These are phyloP conservation scores for Arctium minus DNA, from an alignment of 129 eudicot species.

Conservation along the genomic window DNA sequence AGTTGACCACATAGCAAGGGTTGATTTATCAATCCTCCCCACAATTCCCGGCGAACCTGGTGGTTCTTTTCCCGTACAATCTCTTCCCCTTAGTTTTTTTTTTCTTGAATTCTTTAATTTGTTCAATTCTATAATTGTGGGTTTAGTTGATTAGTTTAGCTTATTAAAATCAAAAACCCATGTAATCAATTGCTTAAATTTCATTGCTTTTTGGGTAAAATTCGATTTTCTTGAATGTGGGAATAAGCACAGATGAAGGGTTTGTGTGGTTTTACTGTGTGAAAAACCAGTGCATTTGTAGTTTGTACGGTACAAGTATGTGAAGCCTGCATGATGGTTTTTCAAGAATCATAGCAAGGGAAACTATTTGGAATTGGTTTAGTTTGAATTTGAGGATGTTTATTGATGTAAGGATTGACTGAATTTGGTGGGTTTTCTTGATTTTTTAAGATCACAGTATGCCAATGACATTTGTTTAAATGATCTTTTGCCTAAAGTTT, in stretches of 20 bases:
- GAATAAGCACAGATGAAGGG: background rate
- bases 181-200: constrained; percentile 18
- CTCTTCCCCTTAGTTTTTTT: background rate
- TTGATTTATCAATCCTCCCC: constrained; percentile 75
- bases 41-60: constrained; percentile 87
- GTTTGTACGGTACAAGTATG: background rate
- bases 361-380: background rate
- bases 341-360: background rate
- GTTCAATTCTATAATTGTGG: background rate
- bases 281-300: background rate
- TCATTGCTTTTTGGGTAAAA: background rate
- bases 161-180: background rate
- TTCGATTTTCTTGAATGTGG: background rate
- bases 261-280: background rate
- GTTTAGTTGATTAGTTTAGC: background rate
- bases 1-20: constrained; percentile 86
- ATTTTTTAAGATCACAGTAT: background rate
- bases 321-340: background rate
- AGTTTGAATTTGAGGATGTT: background rate
- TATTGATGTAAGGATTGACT: background rate
- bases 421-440: background rate
- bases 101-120: background rate
- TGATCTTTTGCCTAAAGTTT: background rate
- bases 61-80: constrained; percentile 87
- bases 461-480: background rate